Conservation (phyloP, 2,329 filamentous ascomycete species). For the Penicillium sp. region DNA sequence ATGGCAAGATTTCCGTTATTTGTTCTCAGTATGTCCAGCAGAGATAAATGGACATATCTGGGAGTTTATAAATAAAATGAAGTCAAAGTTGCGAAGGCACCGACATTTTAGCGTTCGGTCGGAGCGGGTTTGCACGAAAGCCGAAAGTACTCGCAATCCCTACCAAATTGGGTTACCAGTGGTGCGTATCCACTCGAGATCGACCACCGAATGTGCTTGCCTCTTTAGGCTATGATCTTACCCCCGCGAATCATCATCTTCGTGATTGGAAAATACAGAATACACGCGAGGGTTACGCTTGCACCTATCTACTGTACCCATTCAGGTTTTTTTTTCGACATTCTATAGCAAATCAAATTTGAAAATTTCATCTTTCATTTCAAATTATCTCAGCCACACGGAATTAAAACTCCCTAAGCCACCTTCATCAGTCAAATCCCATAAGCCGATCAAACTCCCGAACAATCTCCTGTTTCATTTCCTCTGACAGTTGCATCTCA, state of each 20-base stretch:
- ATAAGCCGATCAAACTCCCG: constrained; percentile 17
- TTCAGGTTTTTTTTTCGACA: no score
- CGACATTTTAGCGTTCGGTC: background rate
- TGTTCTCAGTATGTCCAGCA: no score
- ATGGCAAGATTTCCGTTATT: no score
- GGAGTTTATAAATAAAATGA: no score
- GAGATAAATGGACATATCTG: no score
- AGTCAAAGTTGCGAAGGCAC: background rate
- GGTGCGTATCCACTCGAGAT: background rate
- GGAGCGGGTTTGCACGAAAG: background rate
- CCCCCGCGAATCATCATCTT: background rate
- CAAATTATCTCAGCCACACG: background rate
- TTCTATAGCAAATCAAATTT: no score
- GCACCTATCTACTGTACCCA: no score
- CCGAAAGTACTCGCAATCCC: background rate
- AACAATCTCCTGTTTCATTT: constrained; percentile 14
- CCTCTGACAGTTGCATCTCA: constrained; percentile 16
- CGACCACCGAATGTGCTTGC: background rate
- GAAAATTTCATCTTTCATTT: no score
- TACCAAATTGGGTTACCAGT: background rate
- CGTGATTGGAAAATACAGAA: no score
- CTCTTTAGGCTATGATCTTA: background rate
- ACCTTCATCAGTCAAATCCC: background rate
- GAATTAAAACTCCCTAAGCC: background rate
- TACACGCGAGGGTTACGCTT: no score